Evolutionary conservation across 306 rosid species (phyloP).

Genomic region (Alnus glutinosa): DNA sequence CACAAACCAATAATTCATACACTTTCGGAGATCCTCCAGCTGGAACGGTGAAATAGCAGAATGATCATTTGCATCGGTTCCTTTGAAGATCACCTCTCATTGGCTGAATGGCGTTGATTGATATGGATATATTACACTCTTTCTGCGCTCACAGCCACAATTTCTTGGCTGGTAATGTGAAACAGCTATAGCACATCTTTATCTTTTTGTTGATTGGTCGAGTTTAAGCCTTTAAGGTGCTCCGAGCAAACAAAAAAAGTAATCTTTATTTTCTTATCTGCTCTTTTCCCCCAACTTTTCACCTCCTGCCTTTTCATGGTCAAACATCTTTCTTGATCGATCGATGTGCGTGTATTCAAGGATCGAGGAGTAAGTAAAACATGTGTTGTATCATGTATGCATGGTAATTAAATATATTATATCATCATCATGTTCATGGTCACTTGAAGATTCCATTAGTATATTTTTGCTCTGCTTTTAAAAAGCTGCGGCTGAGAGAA

Average conservation of each 20-base stretch:
- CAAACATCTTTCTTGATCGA: neutral
- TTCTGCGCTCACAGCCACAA: conserved; percentile 18
- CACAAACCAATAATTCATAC: conserved; percentile 43
- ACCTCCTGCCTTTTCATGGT: neutral
- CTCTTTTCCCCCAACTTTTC: neutral
- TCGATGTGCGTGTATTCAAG: too few species aligned
- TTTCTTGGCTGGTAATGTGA: neutral
- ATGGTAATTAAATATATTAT: too few species aligned
- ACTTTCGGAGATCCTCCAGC: conserved; percentile 54
- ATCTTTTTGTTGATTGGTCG: conserved; percentile 27
- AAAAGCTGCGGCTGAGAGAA: too few species aligned
- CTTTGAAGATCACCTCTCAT: conserved; percentile 7
- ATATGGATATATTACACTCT: conserved; percentile 9
- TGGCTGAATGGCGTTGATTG: conserved; percentile 11
- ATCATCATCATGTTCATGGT: too few species aligned
- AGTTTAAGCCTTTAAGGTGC: neutral
- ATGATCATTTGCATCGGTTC: conserved; percentile 6
- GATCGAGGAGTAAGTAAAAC: too few species aligned
- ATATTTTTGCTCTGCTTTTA: too few species aligned
- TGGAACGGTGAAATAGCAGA: conserved; percentile 31
- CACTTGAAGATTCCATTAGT: too few species aligned
- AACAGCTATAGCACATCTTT: conserved; percentile 27
- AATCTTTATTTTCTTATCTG: conserved; percentile 5
- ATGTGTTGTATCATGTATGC: too few species aligned
- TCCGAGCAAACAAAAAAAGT: neutral